Base-by-base conservation (phyloP, 352 stramenopile species). In the Globisporangium perplexum region DNA sequence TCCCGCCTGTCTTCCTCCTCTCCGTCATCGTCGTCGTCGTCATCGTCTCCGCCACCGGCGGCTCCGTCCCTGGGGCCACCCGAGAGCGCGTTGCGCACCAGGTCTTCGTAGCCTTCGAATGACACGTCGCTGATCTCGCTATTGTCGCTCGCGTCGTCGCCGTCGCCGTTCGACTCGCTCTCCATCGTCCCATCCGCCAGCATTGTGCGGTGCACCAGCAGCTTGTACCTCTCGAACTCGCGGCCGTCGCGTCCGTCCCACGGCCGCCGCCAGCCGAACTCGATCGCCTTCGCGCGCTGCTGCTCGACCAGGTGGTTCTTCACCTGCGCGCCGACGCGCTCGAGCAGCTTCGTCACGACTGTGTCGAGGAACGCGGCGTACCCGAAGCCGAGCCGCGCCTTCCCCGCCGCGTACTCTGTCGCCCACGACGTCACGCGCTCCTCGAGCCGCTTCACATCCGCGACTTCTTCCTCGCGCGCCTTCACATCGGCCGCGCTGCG, bases 71-170 rank as follows among this genome's bases (percentile, higher is more conserved):
- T 33, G 36, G 14, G 31, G 11, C 22, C 43, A 22, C 14, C 33
- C 36, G 38, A 38, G 18, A 26, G 47, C 22, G 50, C 33, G 44
- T 71, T 71, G 18, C 58, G 56, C 26, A 85, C 74, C 15, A 86
- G 64, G 45, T 87, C 75, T 2, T 76, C 63, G 42, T 87, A 87
- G 11, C 72, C 78, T 28, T 86, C 75, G 47, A 87, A 87, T 1
- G 63, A 82, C 2, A 89, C 72, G 12, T 91, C 81, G 41, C 81
- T 91, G 62, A 91, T 69, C 49, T 84, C 75, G 53, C 81, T 91
- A 60, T 90, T 91, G 60, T 86, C 66, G 38, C 63, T 63, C 18
- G 61, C 43, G 11, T 59, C 60, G 14, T 47, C 55, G 4, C 61
- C 55, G 2, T 66, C 59, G 0, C 46, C 39, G 1, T 39, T 39